Evolutionary conservation across 140 eudicot genomes (phyloP), one percentile per base, ranked within the genome.

Genomic region (Bidens hawaiensis): DNA sequence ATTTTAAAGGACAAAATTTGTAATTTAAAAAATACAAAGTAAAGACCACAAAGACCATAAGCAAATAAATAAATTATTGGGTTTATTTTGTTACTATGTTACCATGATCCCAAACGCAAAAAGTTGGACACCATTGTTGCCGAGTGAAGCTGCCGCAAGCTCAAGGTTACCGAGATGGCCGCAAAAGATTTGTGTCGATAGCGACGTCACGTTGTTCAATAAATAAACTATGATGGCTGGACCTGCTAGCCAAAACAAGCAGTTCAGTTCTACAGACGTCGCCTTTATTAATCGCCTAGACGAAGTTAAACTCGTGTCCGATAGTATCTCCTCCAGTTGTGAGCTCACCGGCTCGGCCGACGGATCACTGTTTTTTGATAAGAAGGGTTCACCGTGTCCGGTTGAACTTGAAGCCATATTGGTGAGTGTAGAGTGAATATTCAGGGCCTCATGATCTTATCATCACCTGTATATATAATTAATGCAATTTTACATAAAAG

Each of bases 151-250:
- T 4, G 76, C 76, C 4, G 76, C 76, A 0, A 71, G 71, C 57
- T 71, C 71, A 27, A 62, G 70, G 57, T 71, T 71, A 16, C 76
- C 76, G 27, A 68, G 66, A 40, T 68, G 74, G 6, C 67, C 74
- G 2, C 66, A 68, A 33, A 68, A 57, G 59, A 68, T 71, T 17
- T 63, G 71, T 0, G 76, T 71, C 12, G 76, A 71, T 40, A 62
- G 27, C 10, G 76, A 62, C 28, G 52, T 70, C 15, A 70, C 61
- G 42, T 60, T 31, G 67, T 59, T 30, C 6, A 70, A 19, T 53
- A 70, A n/a, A 52, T 70, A 70, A 11, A 69, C 75, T 10, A 55
- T 16, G 25, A 69, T 38, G 1, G 75, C 67, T 16, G 75, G 75
- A 15, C 56, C 67, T 3, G 75, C 67, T 47, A 69, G 28, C 59